These are phyloP conservation scores for Sphaerulina populicola DNA, from an alignment of 2,329 filamentous ascomycete genomes.

Conservation along the genomic window DNA sequence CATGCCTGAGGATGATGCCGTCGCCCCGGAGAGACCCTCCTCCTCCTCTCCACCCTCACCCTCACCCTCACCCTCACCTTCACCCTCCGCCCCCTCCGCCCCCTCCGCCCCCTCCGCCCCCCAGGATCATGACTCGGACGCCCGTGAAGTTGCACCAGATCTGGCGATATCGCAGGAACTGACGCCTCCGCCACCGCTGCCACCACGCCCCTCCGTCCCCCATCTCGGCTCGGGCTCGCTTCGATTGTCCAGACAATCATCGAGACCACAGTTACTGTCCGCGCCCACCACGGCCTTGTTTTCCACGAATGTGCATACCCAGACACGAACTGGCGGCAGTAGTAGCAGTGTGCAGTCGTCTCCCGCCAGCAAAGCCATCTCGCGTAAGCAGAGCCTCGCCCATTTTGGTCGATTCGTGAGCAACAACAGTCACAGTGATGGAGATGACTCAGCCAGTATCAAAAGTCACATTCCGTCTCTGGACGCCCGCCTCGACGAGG, in stretches of 20 bases:
- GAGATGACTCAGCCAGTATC: constrained; percentile 57
- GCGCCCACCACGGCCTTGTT: constrained; percentile 79
- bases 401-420: constrained; percentile 39
- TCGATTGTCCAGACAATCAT: constrained; percentile 31
- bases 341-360: constrained; percentile 21
- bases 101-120: neutral
- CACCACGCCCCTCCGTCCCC: constrained; percentile 28
- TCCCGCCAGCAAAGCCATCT: constrained; percentile 29
- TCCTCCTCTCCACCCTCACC: neutral
- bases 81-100: neutral
- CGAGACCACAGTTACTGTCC: constrained; percentile 43
- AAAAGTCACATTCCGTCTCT: constrained; percentile 57
- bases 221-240: constrained; percentile 25
- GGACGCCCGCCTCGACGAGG: constrained; percentile 61
- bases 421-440: constrained; percentile 44
- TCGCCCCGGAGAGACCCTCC: constrained; percentile 5
- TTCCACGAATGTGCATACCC: constrained; percentile 68
- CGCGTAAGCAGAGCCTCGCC: constrained; percentile 35
- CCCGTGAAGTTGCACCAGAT: neutral
- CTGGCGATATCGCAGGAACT: constrained; percentile 26
- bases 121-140: neutral
- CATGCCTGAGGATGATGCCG: constrained; percentile 17
- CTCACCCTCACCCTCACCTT: neutral
- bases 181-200: constrained; percentile 34
- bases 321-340: constrained; percentile 59